Evolutionary conservation across 306 rosid genomes (phyloP).

Genomic region (Casuarina cunninghamiana): DNA sequence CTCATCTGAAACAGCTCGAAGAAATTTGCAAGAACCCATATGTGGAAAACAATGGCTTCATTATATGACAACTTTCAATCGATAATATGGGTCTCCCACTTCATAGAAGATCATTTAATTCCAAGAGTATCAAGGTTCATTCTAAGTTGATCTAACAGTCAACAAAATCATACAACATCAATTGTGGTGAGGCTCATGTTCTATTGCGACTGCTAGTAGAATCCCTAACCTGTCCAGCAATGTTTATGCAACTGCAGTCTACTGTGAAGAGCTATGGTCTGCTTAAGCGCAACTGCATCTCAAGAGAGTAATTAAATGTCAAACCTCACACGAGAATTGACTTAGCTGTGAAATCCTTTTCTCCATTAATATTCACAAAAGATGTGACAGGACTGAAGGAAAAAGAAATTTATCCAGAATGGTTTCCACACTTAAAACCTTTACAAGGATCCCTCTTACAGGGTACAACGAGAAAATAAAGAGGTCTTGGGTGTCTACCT

Average conservation of each 20-base stretch:
- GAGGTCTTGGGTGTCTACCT: slow-evolving; percentile 34
- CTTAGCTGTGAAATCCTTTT: not conserved
- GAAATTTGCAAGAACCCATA: too few relatives aligned
- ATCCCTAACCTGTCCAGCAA: slow-evolving; percentile 6
- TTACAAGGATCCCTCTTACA: not conserved
- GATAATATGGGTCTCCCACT: not conserved
- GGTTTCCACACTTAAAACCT: not conserved
- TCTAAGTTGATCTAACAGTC: slow-evolving; percentile 20
- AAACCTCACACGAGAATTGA: too few relatives aligned
- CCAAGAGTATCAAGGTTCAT: slow-evolving; percentile 3
- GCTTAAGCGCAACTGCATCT: slow-evolving; percentile 14
- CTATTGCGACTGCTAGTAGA: slow-evolving; percentile 12
- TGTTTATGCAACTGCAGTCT: not conserved
- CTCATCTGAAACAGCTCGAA: too few relatives aligned
- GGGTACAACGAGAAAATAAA: slow-evolving; percentile 9
- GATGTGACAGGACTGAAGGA: slow-evolving; percentile 5
- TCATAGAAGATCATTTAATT: not conserved
- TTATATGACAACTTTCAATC: not conserved
- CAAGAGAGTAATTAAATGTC: slow-evolving; percentile 14
- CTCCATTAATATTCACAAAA: not conserved
- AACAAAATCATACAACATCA: slow-evolving; percentile 26
- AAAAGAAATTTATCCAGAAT: slow-evolving; percentile 13
- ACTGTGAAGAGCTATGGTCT: slow-evolving; percentile 17
- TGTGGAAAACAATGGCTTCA: not conserved
- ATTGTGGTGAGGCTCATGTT: slow-evolving; percentile 16